Conservation (phyloP, 208 protist genomes). For the Crithidia mellificae region DNA sequence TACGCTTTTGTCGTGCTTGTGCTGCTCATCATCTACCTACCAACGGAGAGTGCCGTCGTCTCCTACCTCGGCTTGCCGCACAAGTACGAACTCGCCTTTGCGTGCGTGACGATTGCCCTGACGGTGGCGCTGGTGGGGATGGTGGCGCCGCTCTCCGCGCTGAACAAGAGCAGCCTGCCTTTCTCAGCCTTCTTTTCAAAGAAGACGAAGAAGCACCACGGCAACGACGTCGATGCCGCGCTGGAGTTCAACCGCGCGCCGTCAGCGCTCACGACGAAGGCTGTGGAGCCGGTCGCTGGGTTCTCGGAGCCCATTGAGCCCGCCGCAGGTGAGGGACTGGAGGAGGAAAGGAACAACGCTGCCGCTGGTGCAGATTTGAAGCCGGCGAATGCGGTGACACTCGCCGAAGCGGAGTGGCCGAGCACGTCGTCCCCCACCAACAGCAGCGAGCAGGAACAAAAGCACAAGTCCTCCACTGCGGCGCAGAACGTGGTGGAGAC, state of each 20-base stretch:
- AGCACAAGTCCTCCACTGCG: no score
- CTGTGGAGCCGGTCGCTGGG: no score
- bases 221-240: no score
- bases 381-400: constrained; percentile 1
- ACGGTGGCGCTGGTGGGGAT: no score
- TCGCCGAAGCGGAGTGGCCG: background rate
- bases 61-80: constrained; percentile 43
- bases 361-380: no score
- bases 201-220: no score
- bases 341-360: background rate
- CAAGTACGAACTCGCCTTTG: constrained; percentile 36
- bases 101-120: constrained; percentile 38
- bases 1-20: constrained; percentile 53
- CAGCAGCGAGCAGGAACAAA: no score
- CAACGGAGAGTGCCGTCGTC: constrained; percentile 44
- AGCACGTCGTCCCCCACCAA: no score
- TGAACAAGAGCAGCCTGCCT: constrained; percentile 6
- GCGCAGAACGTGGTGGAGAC: background rate
- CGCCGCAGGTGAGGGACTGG: background rate
- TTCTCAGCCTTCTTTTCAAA: no score
- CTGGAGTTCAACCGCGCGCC: no score
- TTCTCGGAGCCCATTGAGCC: background rate
- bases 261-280: no score
- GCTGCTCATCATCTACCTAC: constrained; percentile 57
- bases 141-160: constrained; percentile 15